These are phyloP conservation scores for Dendrocalamus latiflorus DNA, from an alignment of 202 grass and related monocot species.

Conservation along the genomic window DNA sequence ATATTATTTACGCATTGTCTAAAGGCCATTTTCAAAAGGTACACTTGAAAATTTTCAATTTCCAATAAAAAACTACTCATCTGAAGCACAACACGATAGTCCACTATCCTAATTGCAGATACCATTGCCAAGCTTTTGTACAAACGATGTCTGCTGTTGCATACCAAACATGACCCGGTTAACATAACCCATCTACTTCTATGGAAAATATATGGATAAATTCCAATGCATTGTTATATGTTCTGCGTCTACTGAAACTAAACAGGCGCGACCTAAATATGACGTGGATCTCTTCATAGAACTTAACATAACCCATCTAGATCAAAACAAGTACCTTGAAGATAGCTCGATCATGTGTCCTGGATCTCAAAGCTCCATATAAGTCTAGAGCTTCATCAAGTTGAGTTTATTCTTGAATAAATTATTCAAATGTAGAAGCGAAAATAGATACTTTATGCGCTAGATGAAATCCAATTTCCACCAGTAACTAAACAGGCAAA, in stretches of 20 bases:
- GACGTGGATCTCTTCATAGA: background rate
- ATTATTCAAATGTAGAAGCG: too few species aligned
- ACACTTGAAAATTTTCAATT: background rate
- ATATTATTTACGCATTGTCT: background rate
- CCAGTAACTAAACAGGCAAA: too few species aligned
- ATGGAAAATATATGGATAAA: background rate
- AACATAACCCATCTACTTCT: background rate
- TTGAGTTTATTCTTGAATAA: too few species aligned
- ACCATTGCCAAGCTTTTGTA: background rate
- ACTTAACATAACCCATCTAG: background rate
- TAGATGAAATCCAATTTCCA: too few species aligned
- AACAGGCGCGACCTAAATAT: background rate
- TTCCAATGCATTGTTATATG: background rate
- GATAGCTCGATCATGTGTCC: constrained; percentile 79
- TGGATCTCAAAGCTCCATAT: constrained; percentile 88
- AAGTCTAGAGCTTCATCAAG: constrained; percentile 75
- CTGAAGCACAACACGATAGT: background rate
- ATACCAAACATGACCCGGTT: background rate
- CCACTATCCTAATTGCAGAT: too few species aligned
- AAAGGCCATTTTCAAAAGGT: background rate
- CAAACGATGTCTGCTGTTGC: background rate
- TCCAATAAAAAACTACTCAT: background rate
- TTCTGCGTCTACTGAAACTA: background rate
- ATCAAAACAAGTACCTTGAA: constrained; percentile 51
- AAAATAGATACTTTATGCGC: too few species aligned